Evolutionary conservation across 345 rosid species (phyloP), one percentile per base, ranked within the genome.

Genomic region (Populus alba): DNA sequence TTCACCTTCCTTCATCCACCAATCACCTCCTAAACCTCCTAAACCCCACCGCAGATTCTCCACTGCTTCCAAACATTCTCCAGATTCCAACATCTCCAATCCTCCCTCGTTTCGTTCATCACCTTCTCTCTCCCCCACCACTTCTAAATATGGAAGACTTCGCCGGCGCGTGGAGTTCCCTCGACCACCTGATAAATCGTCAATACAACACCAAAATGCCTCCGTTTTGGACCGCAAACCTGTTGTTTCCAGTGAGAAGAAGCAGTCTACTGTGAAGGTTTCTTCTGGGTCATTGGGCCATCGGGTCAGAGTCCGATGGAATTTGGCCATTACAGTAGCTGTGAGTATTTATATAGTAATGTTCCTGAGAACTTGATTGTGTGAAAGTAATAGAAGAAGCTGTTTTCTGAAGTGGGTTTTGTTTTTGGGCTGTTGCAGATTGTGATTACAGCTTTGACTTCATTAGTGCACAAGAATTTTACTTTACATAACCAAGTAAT

Each of bases 401-500:
- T n/a, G 12, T n/a, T 59, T 57, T 22, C 22, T 53, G 6, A 59
- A n/a, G 29, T 23, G 65, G 65, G 63, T 4, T 57, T n/a, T 57
- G 11, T 4, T 68, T 18, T 57, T 13, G 78, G 47, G 45, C 71
- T 74, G 47, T 62, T 83, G 81, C 95, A 91, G 95, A 67, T 91
- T 74, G 61, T 85, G 76, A 74, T 87, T 27, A 84, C 88, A 8
- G 84, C 79, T 66, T 84, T 90, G 68, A 71, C 88, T 81, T 86
- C 91, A 66, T 73, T 89, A 82, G 81, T 86, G 18, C 90, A 84
- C 84, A 90, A 83, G 87, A 90, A 88, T 75, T 82, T 88, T 84
- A 82, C 86, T 55, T 77, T 90, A n/a, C 89, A 83, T 68, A 65
- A 79, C 23, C 87, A 86, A 81, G 89, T 87, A 49, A 67, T 80